Evolutionary conservation across 1,284 basidiomycete genomes (phyloP).

Genomic region (Grifola frondosa): DNA sequence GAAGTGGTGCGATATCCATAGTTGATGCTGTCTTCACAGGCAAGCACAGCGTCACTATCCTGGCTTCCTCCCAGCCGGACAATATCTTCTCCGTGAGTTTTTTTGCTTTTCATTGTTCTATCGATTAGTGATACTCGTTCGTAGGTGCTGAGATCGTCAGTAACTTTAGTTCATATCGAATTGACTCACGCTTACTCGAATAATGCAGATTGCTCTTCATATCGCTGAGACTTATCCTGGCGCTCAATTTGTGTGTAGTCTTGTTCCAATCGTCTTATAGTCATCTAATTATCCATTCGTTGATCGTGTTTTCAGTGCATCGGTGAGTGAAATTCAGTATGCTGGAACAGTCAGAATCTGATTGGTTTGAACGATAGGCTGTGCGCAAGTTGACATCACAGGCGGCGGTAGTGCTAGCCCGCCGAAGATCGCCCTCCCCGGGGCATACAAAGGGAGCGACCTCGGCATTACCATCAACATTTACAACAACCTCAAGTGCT

Average conservation of each 20-base stretch:
- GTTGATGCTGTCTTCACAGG: conserved; percentile 23
- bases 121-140: background rate
- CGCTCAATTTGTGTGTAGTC: conserved; percentile 39
- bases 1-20: background rate
- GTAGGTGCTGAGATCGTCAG: conserved; percentile 42
- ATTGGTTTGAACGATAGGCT: conserved; percentile 14
- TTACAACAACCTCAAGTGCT: conserved; percentile 49
- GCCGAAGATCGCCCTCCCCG: conserved; percentile 46
- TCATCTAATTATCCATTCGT: background rate
- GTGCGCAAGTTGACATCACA: conserved; percentile 44
- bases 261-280: background rate
- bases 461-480: conserved; percentile 53
- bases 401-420: conserved; percentile 44
- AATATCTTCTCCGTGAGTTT: conserved; percentile 45
- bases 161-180: background rate
- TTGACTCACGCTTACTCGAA: background rate
- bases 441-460: conserved; percentile 43
- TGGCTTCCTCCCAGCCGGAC: conserved; percentile 46
- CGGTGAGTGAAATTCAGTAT: conserved; percentile 12
- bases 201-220: conserved; percentile 43
- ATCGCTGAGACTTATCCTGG: conserved; percentile 42
- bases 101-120: background rate
- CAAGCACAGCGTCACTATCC: conserved; percentile 47
- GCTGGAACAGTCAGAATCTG: background rate
- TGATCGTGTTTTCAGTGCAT: conserved; percentile 32